Evolutionary conservation across 1,284 basidiomycete species (phyloP).

Genomic region (Naganishia sp.): DNA sequence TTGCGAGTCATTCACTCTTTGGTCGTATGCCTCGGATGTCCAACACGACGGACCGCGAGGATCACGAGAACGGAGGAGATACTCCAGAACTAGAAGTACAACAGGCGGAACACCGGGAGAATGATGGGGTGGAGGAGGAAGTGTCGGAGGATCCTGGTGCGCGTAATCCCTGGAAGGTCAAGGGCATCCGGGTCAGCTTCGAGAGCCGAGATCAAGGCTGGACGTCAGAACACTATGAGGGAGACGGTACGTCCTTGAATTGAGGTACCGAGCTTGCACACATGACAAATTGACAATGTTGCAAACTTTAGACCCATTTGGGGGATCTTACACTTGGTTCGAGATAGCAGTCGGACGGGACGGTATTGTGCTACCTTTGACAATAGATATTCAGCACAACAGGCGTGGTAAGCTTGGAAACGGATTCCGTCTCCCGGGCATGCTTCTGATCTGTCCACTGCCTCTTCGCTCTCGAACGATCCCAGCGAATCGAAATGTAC

Average conservation of each 20-base stretch:
- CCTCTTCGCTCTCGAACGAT: background rate
- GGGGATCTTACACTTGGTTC: slow-evolving; percentile 33
- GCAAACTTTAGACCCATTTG: slow-evolving; percentile 13
- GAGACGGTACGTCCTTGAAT: slow-evolving; percentile 13
- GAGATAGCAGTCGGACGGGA: slow-evolving; percentile 24
- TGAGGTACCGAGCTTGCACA: background rate
- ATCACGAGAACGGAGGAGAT: background rate
- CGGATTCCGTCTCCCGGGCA: background rate
- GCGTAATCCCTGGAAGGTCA: slow-evolving; percentile 30
- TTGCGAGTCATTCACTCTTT: slow-evolving; percentile 8
- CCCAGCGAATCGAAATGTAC: slow-evolving; percentile 16
- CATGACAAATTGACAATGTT: background rate
- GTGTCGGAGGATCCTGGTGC: slow-evolving; percentile 5
- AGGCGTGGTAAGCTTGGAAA: slow-evolving; percentile 7
- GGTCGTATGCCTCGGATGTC: background rate
- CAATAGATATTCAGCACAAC: slow-evolving; percentile 28
- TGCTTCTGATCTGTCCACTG: background rate
- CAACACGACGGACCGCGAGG: background rate
- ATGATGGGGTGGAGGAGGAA: slow-evolving; percentile 5
- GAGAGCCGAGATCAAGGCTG: slow-evolving; percentile 32
- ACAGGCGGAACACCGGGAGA: background rate
- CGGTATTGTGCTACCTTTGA: background rate
- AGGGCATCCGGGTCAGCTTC: slow-evolving; percentile 17
- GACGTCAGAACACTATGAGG: slow-evolving; percentile 20
- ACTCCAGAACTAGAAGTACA: background rate